Base-by-base conservation (phyloP, 2,329 filamentous ascomycete species). In the Alternaria sp. region DNA sequence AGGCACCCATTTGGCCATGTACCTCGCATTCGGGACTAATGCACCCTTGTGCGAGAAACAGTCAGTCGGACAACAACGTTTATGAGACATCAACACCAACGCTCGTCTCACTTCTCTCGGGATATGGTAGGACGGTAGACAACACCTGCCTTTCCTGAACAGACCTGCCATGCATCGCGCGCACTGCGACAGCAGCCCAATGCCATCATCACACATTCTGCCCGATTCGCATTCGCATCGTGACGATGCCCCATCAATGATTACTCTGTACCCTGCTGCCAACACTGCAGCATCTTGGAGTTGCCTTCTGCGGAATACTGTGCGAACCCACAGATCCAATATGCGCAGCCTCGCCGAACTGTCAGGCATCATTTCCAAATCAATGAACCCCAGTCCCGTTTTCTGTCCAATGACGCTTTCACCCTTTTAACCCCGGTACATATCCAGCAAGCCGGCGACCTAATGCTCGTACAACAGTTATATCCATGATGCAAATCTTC, bases 361-460 rank as follows among this genome's bases (percentile, higher is more conserved):
- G 48, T 41, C 53, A 60, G 46, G 45, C 57, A 50, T 57, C 25
- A 36, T 60, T 56, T 57, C 54, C 57, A 57, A 57, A 57, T 60
- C 3, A 36, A 14, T 30, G 10, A 38, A 48, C 43, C 50, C 51
- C 25, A 16, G 28, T 41, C 55, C 20, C 7, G 40, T 54, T 28
- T 44, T n/a, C 27, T 8, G 28, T 32, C 44, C 57, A 40, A 55
- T 32, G 28, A 46, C n/a, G 38, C 48, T 28, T 41, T 43, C 22
- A 46, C 30, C 30, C 46, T 36, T 25, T 27, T 25, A n/a, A 10
- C 22, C 46, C 45, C 32, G 1, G 32, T 50, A 20, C 7, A 22
- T 25, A 38, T 25, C 32, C 46, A 50, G 46, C 32, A 50, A 12
- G 46, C 30, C 46, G 46, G 46, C 32, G 46, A 36, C 46, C 46